Base-by-base conservation (phyloP, 2,329 filamentous ascomycete genomes). In the Neurospora sp. region DNA sequence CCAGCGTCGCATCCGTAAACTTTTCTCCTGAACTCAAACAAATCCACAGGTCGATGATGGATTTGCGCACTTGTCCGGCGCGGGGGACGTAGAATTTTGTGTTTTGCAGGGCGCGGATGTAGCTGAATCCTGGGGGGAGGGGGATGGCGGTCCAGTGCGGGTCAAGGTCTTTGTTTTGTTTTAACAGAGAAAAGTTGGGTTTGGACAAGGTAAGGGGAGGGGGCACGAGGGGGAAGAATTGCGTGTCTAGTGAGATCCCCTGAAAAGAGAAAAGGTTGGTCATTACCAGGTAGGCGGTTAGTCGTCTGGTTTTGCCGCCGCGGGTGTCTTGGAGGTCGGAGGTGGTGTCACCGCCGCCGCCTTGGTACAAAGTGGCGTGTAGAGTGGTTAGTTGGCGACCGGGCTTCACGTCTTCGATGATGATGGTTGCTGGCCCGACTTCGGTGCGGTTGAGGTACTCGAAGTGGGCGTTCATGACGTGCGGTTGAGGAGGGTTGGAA, bases 1-100 rank as follows among this genome's bases (percentile, higher is more conserved):
- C 90, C 1, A 94, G 80, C 1, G 84, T 83, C 3, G 85, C 84
- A 73, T 91, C 85, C 1, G 86, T 92, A 81, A 91, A 92, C 43
- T 80, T 84, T 71, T 86, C 85, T 1, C 85, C 84, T 15, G 86
- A 87, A 1, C 82, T 79, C 69, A 91, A 84, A 36, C 87, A 84
- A 3, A 91, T 80, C 91, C 91, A 94, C 77, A 91, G 83, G 76
- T 93, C 90, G 4, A 86, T 81, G 38, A 81, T 77, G 67, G 78
- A 80, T 28, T 71, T 71, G 2, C 62, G 68, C 2, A 70, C 39
- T 2, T 71, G 74, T 0, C 72, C 70, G 0, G 38, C 4, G 1
- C 75, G 76, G 0, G 76, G 78, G 10, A 72, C 68, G 72, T 78
- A 81, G 69, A 77, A 79, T 5, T 77, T 73, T 17, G 78, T 72